Evolutionary conservation across 2,329 filamentous ascomycete genomes (phyloP).

Genomic region (Trichoderma aggressivum): DNA sequence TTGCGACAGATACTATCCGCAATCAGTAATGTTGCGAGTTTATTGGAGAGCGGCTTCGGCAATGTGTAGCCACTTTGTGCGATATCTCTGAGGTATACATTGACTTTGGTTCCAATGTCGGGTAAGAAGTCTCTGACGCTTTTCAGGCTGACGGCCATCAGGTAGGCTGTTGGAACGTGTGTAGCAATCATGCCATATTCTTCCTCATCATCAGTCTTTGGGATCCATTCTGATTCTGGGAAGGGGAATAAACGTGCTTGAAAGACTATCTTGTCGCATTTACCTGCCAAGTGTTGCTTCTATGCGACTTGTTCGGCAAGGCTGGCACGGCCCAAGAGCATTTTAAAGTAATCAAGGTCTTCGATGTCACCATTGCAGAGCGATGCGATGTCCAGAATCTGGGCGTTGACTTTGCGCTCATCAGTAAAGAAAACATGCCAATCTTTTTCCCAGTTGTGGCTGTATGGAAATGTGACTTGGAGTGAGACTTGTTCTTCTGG

Average conservation of each 20-base stretch:
- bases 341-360: neutral
- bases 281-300: neutral
- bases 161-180: neutral
- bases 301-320: neutral
- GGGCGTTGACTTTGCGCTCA: neutral
- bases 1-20: neutral
- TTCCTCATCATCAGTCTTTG: neutral
- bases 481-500: neutral
- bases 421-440: neutral
- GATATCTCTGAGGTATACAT: neutral
- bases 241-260: neutral
- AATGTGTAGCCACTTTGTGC: neutral
- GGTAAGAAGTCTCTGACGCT: neutral
- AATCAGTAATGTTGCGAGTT: neutral
- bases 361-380: neutral
- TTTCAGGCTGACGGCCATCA: neutral
- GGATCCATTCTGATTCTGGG: neutral
- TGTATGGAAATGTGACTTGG: neutral
- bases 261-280: neutral
- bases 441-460: neutral
- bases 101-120: neutral
- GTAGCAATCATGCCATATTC: neutral
- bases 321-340: neutral
- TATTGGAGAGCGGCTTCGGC: neutral
- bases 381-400: neutral